Evolutionary conservation across 106 monocot species (phyloP), one percentile per base, ranked within the genome.

Genomic region (Allium cepa): DNA sequence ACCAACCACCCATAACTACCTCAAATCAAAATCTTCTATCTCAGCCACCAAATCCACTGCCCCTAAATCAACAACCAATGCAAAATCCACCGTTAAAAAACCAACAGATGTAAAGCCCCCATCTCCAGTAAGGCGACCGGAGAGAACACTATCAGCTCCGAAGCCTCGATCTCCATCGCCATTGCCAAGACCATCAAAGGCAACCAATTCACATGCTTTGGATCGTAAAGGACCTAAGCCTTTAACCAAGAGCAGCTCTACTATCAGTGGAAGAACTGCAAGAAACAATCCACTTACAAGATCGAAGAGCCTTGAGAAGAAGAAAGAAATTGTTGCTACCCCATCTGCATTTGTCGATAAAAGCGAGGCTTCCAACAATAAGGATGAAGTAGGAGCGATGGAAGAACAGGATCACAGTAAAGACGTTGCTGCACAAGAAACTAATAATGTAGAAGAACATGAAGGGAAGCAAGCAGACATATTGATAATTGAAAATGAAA

Each of bases 261-360:
- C 16, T 13, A 4, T 7, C 3, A 10, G 7, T 10, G 53, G 14
- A 8, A 48, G 13, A 3, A 11, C 50, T 10, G 12, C 7, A 10
- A 6, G 51, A 10, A 28, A 14, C 10, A 1, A 50, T 0, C 27
- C 7, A 6, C 15, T 55, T 17, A 52, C 26, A 12, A 67, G 67
- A 52, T 67, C 67, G 12, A 67, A 67, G 51, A 67, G 67, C 51
- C 51, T 67, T 9, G 67, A 67, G 13, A 67, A 67, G 52, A 67
- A 28, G 10, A 67, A 26, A 27, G 67, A 11, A 16, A 22, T 18
- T 55, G 52, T 52, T 53, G 52, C 52, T 7, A 6, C 13, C 15
- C 67, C 26, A 8, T 12, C 26, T 28, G 64, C 64, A 4, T 49
- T 64, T 27, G 67, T 26, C 8, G 52, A 67, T 1, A 13, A 11